Conservation (phyloP, 345 rosid genomes). For the Mangifera indica region DNA sequence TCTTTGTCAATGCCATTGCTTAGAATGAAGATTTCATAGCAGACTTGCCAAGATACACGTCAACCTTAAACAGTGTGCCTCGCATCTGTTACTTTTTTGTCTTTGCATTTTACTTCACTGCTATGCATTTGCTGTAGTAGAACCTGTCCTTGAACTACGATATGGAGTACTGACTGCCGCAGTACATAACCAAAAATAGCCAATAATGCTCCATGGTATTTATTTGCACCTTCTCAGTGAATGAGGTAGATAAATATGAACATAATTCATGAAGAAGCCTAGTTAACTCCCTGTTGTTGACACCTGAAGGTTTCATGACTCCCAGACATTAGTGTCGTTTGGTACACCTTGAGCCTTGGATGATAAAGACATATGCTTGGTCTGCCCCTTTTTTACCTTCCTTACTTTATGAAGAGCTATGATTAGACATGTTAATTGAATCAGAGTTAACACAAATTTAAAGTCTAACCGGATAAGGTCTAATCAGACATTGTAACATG, state of each 20-base stretch:
- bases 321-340: not conserved
- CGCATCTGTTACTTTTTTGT: conserved; percentile 6
- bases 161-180: not conserved
- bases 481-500: no score
- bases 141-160: conserved; percentile 3
- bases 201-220: not conserved
- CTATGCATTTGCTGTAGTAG: not conserved
- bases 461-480: no score
- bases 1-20: conserved; percentile 43
- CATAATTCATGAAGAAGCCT: not conserved
- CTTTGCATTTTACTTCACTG: conserved; percentile 1
- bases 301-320: conserved; percentile 14
- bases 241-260: not conserved
- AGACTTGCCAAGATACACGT: conserved; percentile 35
- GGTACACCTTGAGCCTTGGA: not conserved
- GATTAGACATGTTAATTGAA: no score
- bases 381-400: not conserved
- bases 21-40: conserved; percentile 38
- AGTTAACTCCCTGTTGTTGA: conserved; percentile 12
- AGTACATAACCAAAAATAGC: not conserved
- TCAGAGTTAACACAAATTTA: no score
- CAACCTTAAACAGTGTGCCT: conserved; percentile 30
- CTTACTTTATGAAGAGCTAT: not conserved
- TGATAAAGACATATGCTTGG: conserved; percentile 8
- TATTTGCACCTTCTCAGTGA: conserved; percentile 1